Conservation (phyloP, 2,329 filamentous ascomycete genomes). For the Fusarium heterosporum region DNA sequence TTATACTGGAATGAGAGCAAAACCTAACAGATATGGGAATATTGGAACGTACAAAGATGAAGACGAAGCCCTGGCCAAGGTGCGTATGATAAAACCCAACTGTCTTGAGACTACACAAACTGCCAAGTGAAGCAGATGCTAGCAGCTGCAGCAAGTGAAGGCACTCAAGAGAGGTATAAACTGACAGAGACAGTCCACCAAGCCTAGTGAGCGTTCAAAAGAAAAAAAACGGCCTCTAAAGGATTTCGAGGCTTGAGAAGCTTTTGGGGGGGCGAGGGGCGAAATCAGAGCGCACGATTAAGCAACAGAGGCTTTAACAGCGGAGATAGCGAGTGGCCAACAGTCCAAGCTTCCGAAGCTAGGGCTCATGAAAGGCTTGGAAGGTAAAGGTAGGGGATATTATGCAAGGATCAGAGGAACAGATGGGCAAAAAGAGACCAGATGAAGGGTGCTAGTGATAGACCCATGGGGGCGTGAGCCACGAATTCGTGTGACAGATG, state of each 20-base stretch:
- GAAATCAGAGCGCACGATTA: conserved; percentile 32
- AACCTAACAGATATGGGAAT: conserved; percentile 1
- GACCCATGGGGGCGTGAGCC: conserved; percentile 40
- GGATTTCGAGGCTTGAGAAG: conserved; percentile 30
- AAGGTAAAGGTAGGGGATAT: conserved; percentile 31
- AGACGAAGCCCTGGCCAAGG: conserved; percentile 6
- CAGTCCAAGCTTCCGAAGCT: conserved; percentile 39
- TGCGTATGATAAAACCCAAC: not conserved
- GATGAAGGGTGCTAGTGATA: conserved; percentile 38
- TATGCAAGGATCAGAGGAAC: conserved; percentile 35
- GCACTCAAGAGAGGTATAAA: conserved; percentile 25
- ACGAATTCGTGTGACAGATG: conserved; percentile 35
- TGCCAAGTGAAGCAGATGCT: conserved; percentile 18
- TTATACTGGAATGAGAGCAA: conserved; percentile 3
- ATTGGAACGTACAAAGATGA: conserved; percentile 1
- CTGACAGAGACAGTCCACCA: conserved; percentile 28
- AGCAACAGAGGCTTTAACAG: conserved; percentile 37
- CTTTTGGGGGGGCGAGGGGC: conserved; percentile 35
- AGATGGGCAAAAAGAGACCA: conserved; percentile 32
- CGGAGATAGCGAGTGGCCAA: conserved; percentile 40
- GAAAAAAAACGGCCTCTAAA: conserved; percentile 24
- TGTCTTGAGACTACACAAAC: conserved; percentile 5
- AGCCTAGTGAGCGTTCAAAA: conserved; percentile 31
- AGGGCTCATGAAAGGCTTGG: conserved; percentile 43
- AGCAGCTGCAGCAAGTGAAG: conserved; percentile 20